Evolutionary conservation across 805 yeast species (phyloP).

Genomic region (Saccharomycodes ludwigii): DNA sequence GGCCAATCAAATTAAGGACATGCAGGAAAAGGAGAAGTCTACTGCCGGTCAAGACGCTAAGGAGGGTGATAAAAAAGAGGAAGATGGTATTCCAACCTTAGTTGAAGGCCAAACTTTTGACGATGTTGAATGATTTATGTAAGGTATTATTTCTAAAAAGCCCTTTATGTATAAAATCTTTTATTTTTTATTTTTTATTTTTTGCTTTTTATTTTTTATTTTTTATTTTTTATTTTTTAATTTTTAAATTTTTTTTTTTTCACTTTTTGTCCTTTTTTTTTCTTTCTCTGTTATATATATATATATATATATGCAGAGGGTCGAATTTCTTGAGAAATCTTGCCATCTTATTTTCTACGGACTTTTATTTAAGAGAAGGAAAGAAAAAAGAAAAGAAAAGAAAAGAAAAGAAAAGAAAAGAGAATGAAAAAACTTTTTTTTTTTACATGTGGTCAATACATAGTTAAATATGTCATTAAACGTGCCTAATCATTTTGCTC

Average conservation of each 20-base stretch:
- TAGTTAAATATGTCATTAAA: no score
- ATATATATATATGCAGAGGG: no score
- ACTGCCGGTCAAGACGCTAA: conserved; percentile 33
- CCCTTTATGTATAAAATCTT: background rate
- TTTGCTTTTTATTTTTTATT: background rate
- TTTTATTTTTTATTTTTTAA: background rate
- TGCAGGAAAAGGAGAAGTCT: conserved; percentile 36
- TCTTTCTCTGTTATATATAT: no score
- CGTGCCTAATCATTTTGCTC: no score
- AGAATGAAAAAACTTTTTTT: no score
- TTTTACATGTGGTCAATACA: no score
- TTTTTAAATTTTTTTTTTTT: conserved; percentile 2
- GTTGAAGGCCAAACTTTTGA: conserved; percentile 75
- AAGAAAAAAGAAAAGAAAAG: no score
- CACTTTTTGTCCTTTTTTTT: no score
- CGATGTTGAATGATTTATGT: conserved; percentile 26
- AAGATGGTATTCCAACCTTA: conserved; percentile 33
- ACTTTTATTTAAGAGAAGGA: no score
- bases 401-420: no score
- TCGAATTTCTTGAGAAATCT: no score
- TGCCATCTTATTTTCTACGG: no score
- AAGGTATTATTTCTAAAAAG: conserved; percentile 1
- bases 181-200: background rate
- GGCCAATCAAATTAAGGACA: conserved; percentile 75
- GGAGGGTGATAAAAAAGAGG: conserved; percentile 32